A percentile compares a stretch with the other conserved stretches of the same genome.
Evolutionary conservation across 2,329 filamentous ascomycete genomes (phyloP).

Genomic region (Nothopassalora personata): DNA sequence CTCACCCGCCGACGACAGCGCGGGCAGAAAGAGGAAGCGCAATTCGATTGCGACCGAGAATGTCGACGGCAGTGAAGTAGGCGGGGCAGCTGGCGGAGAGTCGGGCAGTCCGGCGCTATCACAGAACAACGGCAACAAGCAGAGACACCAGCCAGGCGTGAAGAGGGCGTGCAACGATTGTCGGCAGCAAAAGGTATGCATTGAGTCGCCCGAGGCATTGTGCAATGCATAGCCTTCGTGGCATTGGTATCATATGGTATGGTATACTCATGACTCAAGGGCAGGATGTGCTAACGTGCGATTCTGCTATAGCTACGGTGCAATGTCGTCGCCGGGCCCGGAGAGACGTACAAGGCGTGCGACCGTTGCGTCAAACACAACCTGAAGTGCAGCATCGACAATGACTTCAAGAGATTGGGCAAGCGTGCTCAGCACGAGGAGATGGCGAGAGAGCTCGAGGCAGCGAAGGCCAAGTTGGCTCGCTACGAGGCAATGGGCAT

Average conservation of each 20-base stretch:
- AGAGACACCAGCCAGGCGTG: slow-evolving; percentile 45
- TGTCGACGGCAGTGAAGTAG: slow-evolving; percentile 1
- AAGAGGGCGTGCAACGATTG: slow-evolving; percentile 81
- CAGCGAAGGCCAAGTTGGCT: slow-evolving; percentile 38
- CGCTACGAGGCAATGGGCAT: slow-evolving; percentile 30
- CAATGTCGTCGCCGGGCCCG: slow-evolving; percentile 73
- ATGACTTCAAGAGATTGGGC: slow-evolving; percentile 78
- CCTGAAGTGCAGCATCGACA: slow-evolving; percentile 79
- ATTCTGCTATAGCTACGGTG: slow-evolving; percentile 60
- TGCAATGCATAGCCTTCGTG: neutral
- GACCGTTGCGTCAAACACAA: slow-evolving; percentile 73
- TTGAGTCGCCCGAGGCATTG: neutral
- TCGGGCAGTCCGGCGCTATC: slow-evolving; percentile 15
- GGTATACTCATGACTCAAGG: neutral
- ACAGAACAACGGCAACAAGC: slow-evolving; percentile 18
- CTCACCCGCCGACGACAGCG: slow-evolving; percentile 7
- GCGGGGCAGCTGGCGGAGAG: slow-evolving; percentile 14
- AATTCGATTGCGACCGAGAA: slow-evolving; percentile 3
- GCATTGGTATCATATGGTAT: neutral
- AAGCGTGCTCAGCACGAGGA: slow-evolving; percentile 79
- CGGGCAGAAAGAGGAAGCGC: slow-evolving; percentile 13
- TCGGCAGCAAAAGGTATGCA: slow-evolving; percentile 71
- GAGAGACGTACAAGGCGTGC: slow-evolving; percentile 60
- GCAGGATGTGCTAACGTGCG: slow-evolving; percentile 12
- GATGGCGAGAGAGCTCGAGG: slow-evolving; percentile 77